Evolutionary conservation across 768 basidiomycete genomes (phyloP).

Genomic region (Hebeloma cylindrosporum): DNA sequence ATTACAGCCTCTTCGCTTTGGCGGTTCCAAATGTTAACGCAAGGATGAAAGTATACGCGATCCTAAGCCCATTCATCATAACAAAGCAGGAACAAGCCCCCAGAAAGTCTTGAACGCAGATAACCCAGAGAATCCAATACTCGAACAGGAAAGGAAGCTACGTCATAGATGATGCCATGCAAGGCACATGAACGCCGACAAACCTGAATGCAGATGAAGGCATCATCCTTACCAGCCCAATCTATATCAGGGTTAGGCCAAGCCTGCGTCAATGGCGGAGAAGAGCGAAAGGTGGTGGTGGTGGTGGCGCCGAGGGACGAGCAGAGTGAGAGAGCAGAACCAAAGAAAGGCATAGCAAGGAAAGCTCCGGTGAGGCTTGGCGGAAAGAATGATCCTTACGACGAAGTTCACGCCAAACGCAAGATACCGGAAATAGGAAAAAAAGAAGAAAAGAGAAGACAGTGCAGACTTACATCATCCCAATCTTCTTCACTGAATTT

Average conservation of each 20-base stretch:
- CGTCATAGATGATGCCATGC: slow-evolving; percentile 21
- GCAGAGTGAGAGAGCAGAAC: too few relatives aligned
- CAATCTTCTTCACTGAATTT: slow-evolving; percentile 66
- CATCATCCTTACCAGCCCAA: too few relatives aligned
- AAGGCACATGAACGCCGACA: too few relatives aligned
- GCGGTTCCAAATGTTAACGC: too few relatives aligned
- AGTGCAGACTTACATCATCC: slow-evolving; percentile 58
- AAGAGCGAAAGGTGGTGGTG: too few relatives aligned
- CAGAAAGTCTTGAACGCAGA: background rate
- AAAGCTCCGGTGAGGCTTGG: too few relatives aligned
- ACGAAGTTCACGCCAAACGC: background rate
- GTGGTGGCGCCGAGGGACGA: too few relatives aligned
- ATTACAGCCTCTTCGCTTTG: too few relatives aligned
- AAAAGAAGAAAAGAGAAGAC: slow-evolving; percentile 4
- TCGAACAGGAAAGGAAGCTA: background rate
- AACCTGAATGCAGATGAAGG: too few relatives aligned
- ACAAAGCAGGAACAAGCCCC: background rate
- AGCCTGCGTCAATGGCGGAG: background rate
- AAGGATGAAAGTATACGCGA: too few relatives aligned
- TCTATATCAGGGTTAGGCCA: background rate
- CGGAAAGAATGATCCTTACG: slow-evolving; percentile 1
- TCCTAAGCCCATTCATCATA: background rate
- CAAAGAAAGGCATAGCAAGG: too few relatives aligned
- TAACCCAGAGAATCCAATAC: background rate
- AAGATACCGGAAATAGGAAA: slow-evolving; percentile 5